Conservation (phyloP, 305 asterid species). For the Solanum aculeatissimum region DNA sequence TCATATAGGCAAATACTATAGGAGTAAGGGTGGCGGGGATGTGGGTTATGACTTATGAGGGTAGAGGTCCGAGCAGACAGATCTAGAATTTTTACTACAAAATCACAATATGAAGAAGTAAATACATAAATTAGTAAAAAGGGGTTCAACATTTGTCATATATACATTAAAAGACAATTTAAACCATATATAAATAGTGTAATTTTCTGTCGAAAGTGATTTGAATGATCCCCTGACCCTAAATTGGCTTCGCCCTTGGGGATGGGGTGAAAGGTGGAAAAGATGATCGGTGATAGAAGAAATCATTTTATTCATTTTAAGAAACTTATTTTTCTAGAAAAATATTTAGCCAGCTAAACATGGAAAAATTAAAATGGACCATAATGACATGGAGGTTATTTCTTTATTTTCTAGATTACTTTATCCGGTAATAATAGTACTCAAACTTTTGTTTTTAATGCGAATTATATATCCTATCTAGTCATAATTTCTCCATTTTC, state of each 20-base stretch:
- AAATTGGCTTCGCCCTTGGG: no score
- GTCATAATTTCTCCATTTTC: neutral
- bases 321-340: rapidly evolving
- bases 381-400: neutral
- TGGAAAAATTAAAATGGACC: neutral
- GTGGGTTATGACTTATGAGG: neutral
- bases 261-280: neutral
- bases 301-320: neutral
- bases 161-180: no score
- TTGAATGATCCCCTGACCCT: no score
- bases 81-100: no score
- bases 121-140: no score
- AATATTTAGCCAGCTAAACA: neutral
- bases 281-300: neutral
- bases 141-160: no score
- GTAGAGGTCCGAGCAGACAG: no score
- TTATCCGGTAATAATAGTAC: neutral
- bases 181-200: no score
- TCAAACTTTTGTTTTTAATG: neutral
- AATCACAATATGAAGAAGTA: no score
- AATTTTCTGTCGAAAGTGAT: no score
- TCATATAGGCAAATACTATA: no score
- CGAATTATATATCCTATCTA: neutral
- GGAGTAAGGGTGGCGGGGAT: neutral
- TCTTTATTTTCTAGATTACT: neutral